Evolutionary conservation across 345 rosid genomes (phyloP).

Genomic region (Geranium rotundifolium): DNA sequence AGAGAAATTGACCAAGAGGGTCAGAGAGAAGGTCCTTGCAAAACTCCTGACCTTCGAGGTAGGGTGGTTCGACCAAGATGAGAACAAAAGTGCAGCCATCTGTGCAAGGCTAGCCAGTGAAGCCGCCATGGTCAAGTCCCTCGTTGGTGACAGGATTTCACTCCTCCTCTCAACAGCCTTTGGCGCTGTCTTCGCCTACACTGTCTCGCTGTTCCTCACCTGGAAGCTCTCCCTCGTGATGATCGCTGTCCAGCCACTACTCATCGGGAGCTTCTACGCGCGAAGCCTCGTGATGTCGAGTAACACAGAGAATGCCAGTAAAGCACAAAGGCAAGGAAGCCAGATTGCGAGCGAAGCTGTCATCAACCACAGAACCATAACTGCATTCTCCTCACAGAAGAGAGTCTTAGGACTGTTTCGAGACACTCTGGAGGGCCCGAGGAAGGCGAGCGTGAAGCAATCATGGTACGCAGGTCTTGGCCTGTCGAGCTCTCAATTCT

Average conservation of each 20-base stretch:
- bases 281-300: slow-evolving; percentile 45
- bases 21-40: slow-evolving; percentile 37
- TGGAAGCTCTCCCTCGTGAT: slow-evolving; percentile 50
- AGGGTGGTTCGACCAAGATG: slow-evolving; percentile 59
- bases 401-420: slow-evolving; percentile 41
- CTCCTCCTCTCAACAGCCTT: slow-evolving; percentile 47
- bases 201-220: slow-evolving; percentile 33
- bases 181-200: slow-evolving; percentile 41
- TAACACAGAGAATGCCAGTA: slow-evolving; percentile 48
- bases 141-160: slow-evolving; percentile 56
- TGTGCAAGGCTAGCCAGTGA: slow-evolving; percentile 56
- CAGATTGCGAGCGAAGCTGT: slow-evolving; percentile 60
- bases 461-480: slow-evolving; percentile 49
- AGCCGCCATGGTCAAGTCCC: slow-evolving; percentile 43
- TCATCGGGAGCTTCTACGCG: slow-evolving; percentile 45
- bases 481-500: slow-evolving; percentile 50
- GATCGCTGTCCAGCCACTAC: slow-evolving; percentile 52
- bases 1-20: slow-evolving; percentile 51
- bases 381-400: slow-evolving; percentile 64
- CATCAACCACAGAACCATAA: slow-evolving; percentile 58
- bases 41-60: slow-evolving; percentile 54
- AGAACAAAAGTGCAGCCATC: slow-evolving; percentile 55
- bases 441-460: slow-evolving; percentile 40
- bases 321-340: slow-evolving; percentile 64
- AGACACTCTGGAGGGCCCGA: slow-evolving; percentile 44